A percentile compares a stretch with the other conserved stretches of the same genome.
phyloP scores from a whole-genome alignment of 2,329 filamentous ascomycete genomes.

The Diaporthe sp. region DNA sequence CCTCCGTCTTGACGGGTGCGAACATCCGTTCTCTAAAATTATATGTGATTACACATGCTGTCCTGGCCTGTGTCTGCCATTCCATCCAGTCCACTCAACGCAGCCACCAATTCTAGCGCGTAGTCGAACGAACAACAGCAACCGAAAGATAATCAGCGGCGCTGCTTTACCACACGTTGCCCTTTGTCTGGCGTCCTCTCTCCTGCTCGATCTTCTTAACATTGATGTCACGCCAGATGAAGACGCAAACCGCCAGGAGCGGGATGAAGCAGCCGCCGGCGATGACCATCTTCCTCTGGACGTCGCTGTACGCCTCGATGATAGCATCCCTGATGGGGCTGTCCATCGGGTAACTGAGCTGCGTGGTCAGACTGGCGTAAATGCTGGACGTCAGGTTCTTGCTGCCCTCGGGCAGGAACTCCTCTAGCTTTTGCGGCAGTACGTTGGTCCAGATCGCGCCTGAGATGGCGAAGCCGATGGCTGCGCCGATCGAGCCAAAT shows the following conservation, averaged over 20 bases:
- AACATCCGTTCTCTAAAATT: too few relatives aligned
- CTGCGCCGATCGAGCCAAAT: slow-evolving; percentile 70
- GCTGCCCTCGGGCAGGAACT: slow-evolving; percentile 2
- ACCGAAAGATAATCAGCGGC: background rate
- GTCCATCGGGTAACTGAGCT: slow-evolving; percentile 15
- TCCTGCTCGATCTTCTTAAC: slow-evolving; percentile 21
- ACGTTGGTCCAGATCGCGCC: slow-evolving; percentile 67
- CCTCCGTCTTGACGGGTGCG: too few relatives aligned
- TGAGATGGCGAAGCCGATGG: slow-evolving; percentile 70
- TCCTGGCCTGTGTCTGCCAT: background rate
- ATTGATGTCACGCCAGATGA: slow-evolving; percentile 24
- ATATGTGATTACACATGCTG: too few relatives aligned
- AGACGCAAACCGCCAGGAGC: background rate
- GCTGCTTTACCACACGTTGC: background rate
- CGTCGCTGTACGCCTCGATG: slow-evolving; percentile 24
- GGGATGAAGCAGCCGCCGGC: slow-evolving; percentile 14
- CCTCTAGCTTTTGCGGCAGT: background rate
- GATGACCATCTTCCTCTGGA: slow-evolving; percentile 18
- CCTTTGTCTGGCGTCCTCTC: slow-evolving; percentile 13
- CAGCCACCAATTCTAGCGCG: background rate
- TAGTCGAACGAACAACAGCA: background rate
- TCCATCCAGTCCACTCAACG: background rate
- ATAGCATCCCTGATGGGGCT: slow-evolving; percentile 1
- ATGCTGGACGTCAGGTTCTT: slow-evolving; percentile 3
- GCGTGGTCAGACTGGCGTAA: background rate